Base-by-base conservation (phyloP, 768 basidiomycete species). In the Lentinula sp. region DNA sequence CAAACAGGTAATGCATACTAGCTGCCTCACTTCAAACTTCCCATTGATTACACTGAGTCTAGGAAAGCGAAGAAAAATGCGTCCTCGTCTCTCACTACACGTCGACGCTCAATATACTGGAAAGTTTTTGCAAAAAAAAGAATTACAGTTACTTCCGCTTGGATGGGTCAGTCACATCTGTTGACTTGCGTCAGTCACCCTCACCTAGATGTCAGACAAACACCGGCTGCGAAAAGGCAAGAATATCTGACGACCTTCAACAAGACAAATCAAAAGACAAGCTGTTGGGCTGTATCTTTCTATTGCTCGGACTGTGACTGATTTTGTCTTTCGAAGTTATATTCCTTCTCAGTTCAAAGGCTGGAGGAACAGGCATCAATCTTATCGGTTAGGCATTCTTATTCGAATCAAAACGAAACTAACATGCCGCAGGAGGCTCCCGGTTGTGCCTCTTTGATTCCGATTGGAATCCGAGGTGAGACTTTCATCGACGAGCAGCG, bases 21-120 rank as follows among this genome's bases (percentile, higher is more conserved):
- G 13, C 32, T 23, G 21, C 5, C 52, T 39, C 10, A 10, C 34
- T 37, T 40, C 21, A n/a, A 21, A 9, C 28, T 28, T 28, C 28
- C 43, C 53, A 10, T 55, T 15, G 5, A 63, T 37, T 28, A 57
- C 64, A 66, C 7, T 18, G 61, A 56, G 53, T 8, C 18, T 61
- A 92, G 87, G 75, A 78, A 39, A 94, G 92, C 0, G 86, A 90
- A 43, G 96, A 99, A 75, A 99, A 99, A 82, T 90, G 93, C 66
- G 89, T 98, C 37, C 74, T 99, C 45, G 92, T 96, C 37, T 98
- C 95, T n/a, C 95, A 98, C 70, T 99, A 91, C 68, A 98, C 95
- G 0, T 88, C 90, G 4, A 97, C 95, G 1, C 84, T 99, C 57
- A 91, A 98, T 68, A 84, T 99, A 60, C 77, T 99, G 34, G 93